Evolutionary conservation across 805 yeast species (phyloP).

Genomic region (Yarrowia hollandica): DNA sequence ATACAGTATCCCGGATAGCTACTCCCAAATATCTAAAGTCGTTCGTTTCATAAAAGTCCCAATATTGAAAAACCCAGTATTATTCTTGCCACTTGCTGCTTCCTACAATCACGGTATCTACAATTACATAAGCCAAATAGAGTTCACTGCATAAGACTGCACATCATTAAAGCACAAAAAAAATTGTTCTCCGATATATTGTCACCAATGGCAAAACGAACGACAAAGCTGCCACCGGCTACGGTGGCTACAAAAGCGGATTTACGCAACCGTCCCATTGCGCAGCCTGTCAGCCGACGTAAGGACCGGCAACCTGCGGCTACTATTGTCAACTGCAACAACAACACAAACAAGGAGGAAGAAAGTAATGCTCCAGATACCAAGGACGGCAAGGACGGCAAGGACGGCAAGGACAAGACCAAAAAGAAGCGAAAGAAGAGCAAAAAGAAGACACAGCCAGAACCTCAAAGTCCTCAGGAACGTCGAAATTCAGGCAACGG

Average conservation of each 20-base stretch:
- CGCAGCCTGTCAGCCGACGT: constrained; percentile 16
- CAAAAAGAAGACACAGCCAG: constrained; percentile 6
- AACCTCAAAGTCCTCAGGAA: not conserved
- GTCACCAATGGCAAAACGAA: constrained; percentile 22
- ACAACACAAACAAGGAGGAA: not conserved
- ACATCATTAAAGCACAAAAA: constrained; percentile 18
- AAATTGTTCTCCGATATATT: constrained; percentile 14
- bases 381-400: not conserved
- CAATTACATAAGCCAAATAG: constrained; percentile 4
- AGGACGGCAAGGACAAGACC: constrained; percentile 1
- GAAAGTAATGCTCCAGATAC: not conserved
- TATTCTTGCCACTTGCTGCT: no score
- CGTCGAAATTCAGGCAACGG: constrained; percentile 20
- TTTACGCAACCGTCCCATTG: constrained; percentile 17
- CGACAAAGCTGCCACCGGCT: constrained; percentile 22
- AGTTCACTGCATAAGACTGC: constrained; percentile 1
- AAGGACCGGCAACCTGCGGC: not conserved
- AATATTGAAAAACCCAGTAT: no score
- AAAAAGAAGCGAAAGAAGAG: constrained; percentile 6
- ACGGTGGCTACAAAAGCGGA: constrained; percentile 23
- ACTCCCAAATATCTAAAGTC: no score
- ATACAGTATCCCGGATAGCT: no score
- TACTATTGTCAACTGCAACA: not conserved
- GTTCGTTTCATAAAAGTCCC: no score
- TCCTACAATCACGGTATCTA: no score